Conservation (phyloP, 495 filamentous ascomycete genomes). For the Xylaria telfairii region DNA sequence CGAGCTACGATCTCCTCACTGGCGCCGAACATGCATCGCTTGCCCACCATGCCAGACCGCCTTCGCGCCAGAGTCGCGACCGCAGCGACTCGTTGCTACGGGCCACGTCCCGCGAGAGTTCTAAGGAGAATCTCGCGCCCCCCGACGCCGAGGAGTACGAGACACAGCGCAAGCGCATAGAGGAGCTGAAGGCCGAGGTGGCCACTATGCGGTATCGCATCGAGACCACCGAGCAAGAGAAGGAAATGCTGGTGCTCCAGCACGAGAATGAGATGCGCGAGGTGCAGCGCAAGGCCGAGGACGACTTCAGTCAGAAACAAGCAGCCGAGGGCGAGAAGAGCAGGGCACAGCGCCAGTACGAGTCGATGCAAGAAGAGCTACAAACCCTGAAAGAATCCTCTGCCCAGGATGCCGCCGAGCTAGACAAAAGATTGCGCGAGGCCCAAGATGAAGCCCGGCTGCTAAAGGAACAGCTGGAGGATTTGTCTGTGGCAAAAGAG, state of each 20-base stretch:
- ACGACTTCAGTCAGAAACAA: conserved; percentile 83
- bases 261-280: conserved; percentile 85
- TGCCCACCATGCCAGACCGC: conserved; percentile 41
- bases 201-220: conserved; percentile 60
- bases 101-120: conserved; percentile 50
- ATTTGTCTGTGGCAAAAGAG: conserved; percentile 71
- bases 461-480: conserved; percentile 78
- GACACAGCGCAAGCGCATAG: conserved; percentile 53
- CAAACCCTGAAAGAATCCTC: conserved; percentile 70
- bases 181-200: conserved; percentile 62
- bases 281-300: conserved; percentile 73
- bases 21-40: conserved; percentile 51
- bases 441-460: conserved; percentile 74
- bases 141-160: conserved; percentile 58
- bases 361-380: conserved; percentile 72
- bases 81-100: conserved; percentile 41
- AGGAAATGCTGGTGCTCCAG: conserved; percentile 74
- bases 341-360: conserved; percentile 72
- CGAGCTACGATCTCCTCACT: conserved; percentile 66
- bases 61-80: conserved; percentile 42
- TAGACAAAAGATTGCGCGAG: conserved; percentile 74
- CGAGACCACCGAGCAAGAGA: conserved; percentile 81
- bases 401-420: conserved; percentile 67
- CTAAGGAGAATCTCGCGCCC: conserved; percentile 56
- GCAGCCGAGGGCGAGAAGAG: conserved; percentile 72